Conservation (phyloP, 192 early-diverging fungal species). For the Rhizophagus prolifer region DNA sequence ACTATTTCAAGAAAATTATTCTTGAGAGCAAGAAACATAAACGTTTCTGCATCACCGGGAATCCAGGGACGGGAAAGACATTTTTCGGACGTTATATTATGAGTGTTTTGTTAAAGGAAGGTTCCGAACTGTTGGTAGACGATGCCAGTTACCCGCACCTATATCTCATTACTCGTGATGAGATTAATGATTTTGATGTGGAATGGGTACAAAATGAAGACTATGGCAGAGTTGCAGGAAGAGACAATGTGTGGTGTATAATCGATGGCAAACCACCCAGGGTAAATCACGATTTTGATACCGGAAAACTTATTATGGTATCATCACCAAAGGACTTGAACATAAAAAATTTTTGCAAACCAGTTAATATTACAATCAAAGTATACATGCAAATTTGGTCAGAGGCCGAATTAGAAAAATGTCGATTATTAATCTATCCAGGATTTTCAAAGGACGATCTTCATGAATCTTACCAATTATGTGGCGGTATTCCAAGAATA, state of each 20-base stretch:
- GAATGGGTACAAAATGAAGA: not conserved
- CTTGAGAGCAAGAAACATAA: not conserved
- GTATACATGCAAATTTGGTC: not conserved
- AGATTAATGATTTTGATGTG: not conserved
- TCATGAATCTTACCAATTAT: not conserved
- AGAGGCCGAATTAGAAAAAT: not conserved
- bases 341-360: constrained; percentile 1
- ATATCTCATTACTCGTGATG: not conserved
- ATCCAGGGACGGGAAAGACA: not conserved
- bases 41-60: not conserved
- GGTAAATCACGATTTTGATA: not conserved
- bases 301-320: constrained; percentile 4
- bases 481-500: constrained; percentile 1
- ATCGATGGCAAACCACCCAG: not conserved
- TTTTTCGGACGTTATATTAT: not conserved
- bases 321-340: not conserved
- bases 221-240: not conserved
- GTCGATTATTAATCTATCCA: not conserved
- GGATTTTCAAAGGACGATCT: not conserved
- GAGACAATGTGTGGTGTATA: not conserved
- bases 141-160: not conserved
- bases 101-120: not conserved
- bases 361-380: not conserved
- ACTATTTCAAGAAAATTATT: not conserved
- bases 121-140: not conserved